phyloP scores from a whole-genome alignment of 108 stramenopile genomes.

The Halocafeteria seosinensis region DNA sequence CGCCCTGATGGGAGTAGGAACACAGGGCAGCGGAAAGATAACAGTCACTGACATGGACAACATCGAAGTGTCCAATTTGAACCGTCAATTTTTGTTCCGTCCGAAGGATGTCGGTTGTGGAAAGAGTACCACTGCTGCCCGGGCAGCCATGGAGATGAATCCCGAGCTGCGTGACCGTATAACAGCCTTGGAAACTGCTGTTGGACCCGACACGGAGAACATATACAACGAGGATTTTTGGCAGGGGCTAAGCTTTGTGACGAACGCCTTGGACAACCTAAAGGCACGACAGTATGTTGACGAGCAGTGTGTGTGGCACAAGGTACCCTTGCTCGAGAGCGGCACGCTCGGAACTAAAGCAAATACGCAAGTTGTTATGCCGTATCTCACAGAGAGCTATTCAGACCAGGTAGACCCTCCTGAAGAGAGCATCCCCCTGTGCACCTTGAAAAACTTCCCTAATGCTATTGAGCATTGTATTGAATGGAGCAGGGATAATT shows the following conservation, averaged over 20 bases:
- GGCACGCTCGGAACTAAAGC: constrained; percentile 62
- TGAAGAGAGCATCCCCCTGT: constrained; percentile 66
- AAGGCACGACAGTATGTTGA: constrained; percentile 57
- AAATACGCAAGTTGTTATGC: constrained; percentile 51
- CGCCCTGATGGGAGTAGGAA: constrained; percentile 93
- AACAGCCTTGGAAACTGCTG: constrained; percentile 68
- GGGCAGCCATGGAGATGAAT: constrained; percentile 73
- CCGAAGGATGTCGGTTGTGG: constrained; percentile 70
- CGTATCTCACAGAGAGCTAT: constrained; percentile 54
- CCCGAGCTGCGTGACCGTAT: constrained; percentile 48
- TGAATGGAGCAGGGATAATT: constrained; percentile 54
- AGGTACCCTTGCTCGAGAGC: constrained; percentile 57
- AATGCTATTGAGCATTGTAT: constrained; percentile 64
- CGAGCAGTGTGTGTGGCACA: constrained; percentile 54
- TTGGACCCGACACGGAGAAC: constrained; percentile 63
- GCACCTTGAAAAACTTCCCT: constrained; percentile 63
- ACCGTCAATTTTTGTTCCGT: constrained; percentile 90
- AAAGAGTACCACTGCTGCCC: constrained; percentile 72
- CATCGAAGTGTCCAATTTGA: constrained; percentile 88
- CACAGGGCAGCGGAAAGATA: constrained; percentile 21
- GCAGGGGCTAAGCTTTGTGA: constrained; percentile 52
- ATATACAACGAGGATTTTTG: constrained; percentile 60
- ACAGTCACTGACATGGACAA: constrained; percentile 97
- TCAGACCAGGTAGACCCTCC: constrained; percentile 51
- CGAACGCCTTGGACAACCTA: constrained; percentile 70